Conservation (phyloP, 331 rosid species). For the Pyrus hybrid region DNA sequence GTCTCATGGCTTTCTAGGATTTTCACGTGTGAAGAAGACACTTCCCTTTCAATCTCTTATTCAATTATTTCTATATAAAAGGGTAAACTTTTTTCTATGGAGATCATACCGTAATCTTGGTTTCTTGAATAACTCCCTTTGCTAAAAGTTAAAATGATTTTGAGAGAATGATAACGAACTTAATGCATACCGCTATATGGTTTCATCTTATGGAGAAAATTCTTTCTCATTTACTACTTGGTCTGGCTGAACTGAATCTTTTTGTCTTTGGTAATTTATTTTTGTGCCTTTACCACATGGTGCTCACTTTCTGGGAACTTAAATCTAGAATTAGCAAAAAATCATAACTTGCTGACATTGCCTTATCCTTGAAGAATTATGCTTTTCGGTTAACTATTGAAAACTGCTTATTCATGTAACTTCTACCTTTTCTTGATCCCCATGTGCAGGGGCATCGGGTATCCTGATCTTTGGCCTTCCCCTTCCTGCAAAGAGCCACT, state of each 20-base stretch:
- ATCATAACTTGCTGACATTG: background rate
- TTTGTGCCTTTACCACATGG: background rate
- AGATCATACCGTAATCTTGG: background rate
- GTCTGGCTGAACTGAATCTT: background rate
- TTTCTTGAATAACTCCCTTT: background rate
- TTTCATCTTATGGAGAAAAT: background rate
- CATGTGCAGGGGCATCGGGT: conserved; percentile 75
- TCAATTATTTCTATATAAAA: background rate
- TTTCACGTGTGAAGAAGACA: background rate
- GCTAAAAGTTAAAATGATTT: background rate
- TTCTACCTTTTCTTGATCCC: background rate
- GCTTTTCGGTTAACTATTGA: background rate
- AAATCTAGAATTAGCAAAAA: background rate
- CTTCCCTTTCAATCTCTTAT: background rate
- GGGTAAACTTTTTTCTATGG: background rate
- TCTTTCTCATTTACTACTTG: background rate
- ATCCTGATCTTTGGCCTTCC: conserved; percentile 96
- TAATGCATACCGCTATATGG: background rate
- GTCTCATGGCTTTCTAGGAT: background rate
- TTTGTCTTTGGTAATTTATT: background rate
- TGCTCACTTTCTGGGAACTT: background rate
- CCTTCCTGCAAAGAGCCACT: too few species aligned
- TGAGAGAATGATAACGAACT: background rate
- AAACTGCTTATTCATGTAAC: background rate
- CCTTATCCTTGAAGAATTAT: background rate